Base-by-base conservation (phyloP, 2,329 filamentous ascomycete species). In the Passalora sequoiae region DNA sequence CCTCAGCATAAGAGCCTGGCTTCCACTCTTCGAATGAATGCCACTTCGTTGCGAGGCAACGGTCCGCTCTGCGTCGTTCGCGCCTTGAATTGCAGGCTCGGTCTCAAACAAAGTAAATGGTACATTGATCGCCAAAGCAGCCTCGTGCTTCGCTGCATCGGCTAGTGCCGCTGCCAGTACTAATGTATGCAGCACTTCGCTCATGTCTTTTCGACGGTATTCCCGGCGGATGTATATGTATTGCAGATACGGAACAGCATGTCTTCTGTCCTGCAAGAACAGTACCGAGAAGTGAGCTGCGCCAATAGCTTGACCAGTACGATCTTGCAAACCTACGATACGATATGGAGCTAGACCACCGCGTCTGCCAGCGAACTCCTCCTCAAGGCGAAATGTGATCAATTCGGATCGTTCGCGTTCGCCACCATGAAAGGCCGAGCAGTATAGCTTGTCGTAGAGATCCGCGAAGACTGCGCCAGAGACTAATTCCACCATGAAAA, bases 71-170 rank as follows among this genome's bases (percentile, higher is more conserved):
- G 38, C 38, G 4, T 30, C 38, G 20, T 39, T 33, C 12, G 39
- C 19, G 17, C 44, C 38, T 24, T 43, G 32, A 10, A 44, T 35
- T 1, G 44, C 28, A 4, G 51, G 53, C 17, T 51, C 44, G 6
- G 51, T 56, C 43, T 57, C 54, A 40, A 48, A 56, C n/a, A 56
- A 31, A 3, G 54, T 57, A 29, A 53, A 54, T 1, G 54, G 54
- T 2, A 57, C 44, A 10, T 20, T 24, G 7, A 38, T 40, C 16
- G 19, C 16, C 7, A 19, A 24, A 9, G 25, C 12, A 9, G 6
- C 4, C 6, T 7, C 15, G 3, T 27, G 16, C 6, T 22, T 27
- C 15, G 36, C 37, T 4, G 44, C 50, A 19, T 55, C 53, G 17
- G 53, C 54, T 21, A 46, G 36, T 2, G 53, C 38, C 9, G 54